These are phyloP conservation scores for Nothopassalora personata DNA, from an alignment of 2,329 filamentous ascomycete species.

Conservation along the genomic window DNA sequence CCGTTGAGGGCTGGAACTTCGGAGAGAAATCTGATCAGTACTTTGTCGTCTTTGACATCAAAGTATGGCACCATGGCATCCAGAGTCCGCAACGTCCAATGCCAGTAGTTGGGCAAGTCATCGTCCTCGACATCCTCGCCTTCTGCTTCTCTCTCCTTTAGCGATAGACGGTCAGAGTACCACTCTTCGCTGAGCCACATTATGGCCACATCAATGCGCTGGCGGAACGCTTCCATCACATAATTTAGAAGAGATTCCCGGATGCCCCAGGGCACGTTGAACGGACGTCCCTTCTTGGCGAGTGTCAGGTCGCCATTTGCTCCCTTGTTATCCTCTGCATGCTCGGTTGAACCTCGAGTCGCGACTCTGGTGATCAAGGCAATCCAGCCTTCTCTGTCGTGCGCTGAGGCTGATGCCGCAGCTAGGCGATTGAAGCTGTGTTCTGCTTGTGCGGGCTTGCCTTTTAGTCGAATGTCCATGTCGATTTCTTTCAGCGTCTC, in stretches of 20 bases:
- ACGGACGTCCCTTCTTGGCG: constrained; percentile 24
- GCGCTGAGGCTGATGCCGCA: constrained; percentile 63
- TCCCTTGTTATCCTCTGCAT: constrained; percentile 46
- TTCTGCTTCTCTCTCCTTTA: constrained; percentile 30
- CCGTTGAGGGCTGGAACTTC: constrained; percentile 78
- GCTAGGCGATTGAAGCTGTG: constrained; percentile 70
- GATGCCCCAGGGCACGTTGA: constrained; percentile 61
- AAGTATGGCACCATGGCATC: constrained; percentile 86
- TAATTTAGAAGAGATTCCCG: constrained; percentile 78
- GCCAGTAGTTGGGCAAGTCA: constrained; percentile 26
- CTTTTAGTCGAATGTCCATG: constrained; percentile 57
- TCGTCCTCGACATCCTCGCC: constrained; percentile 11
- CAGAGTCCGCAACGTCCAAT: constrained; percentile 50
- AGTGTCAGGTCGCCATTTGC: constrained; percentile 31
- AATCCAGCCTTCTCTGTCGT: constrained; percentile 85
- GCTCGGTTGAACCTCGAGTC: constrained; percentile 67
- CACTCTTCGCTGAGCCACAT: constrained; percentile 96
- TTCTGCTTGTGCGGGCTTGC: constrained; percentile 34
- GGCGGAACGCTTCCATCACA: constrained; percentile 85
- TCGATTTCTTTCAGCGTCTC: constrained; percentile 69
- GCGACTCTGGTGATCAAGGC: constrained; percentile 81
- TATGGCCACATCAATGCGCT: constrained; percentile 82
- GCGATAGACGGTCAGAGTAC: constrained; percentile 75
- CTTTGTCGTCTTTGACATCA: constrained; percentile 75
- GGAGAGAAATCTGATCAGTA: constrained; percentile 83